Percentiles rank a stretch among this genome's conserved stretches.
Evolutionary conservation across 2,329 filamentous ascomycete genomes (phyloP).

Genomic region (Colletotrichum incanum): DNA sequence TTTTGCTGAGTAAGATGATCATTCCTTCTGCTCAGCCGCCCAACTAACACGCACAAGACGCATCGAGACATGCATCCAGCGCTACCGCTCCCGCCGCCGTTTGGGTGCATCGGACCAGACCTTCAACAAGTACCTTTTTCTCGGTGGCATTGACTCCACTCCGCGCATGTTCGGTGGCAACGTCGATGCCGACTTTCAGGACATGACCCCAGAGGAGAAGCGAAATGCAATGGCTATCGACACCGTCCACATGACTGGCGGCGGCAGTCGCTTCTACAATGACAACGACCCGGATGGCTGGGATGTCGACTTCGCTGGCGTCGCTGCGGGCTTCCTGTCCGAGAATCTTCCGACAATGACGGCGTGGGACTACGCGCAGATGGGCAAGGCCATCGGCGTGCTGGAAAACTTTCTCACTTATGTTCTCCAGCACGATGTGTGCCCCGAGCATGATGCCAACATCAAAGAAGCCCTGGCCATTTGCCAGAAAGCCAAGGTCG

Average conservation of each 20-base stretch:
- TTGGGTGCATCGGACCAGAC: slow-evolving; percentile 73
- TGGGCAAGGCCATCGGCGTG: slow-evolving; percentile 76
- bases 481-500: slow-evolving; percentile 76
- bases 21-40: background rate
- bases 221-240: slow-evolving; percentile 76
- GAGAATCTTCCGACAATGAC: slow-evolving; percentile 63
- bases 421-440: slow-evolving; percentile 86
- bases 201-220: slow-evolving; percentile 75
- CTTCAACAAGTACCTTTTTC: slow-evolving; percentile 85
- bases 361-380: slow-evolving; percentile 67
- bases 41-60: slow-evolving; percentile 67
- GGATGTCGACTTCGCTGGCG: slow-evolving; percentile 84
- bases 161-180: slow-evolving; percentile 73
- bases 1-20: slow-evolving; percentile 69
- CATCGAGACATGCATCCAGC: slow-evolving; percentile 87
- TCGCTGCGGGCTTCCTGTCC: slow-evolving; percentile 85
- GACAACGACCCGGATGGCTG: slow-evolving; percentile 70
- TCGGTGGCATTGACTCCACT: slow-evolving; percentile 82
- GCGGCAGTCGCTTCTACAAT: slow-evolving; percentile 65
- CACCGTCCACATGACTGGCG: slow-evolving; percentile 66
- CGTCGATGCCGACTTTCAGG: slow-evolving; percentile 66
- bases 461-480: slow-evolving; percentile 76
- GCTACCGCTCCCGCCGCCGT: slow-evolving; percentile 84
- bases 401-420: slow-evolving; percentile 93
- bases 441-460: slow-evolving; percentile 82